These are phyloP conservation scores for Xylaria polymorpha DNA, from an alignment of 2,329 filamentous ascomycete species.

Conservation along the genomic window DNA sequence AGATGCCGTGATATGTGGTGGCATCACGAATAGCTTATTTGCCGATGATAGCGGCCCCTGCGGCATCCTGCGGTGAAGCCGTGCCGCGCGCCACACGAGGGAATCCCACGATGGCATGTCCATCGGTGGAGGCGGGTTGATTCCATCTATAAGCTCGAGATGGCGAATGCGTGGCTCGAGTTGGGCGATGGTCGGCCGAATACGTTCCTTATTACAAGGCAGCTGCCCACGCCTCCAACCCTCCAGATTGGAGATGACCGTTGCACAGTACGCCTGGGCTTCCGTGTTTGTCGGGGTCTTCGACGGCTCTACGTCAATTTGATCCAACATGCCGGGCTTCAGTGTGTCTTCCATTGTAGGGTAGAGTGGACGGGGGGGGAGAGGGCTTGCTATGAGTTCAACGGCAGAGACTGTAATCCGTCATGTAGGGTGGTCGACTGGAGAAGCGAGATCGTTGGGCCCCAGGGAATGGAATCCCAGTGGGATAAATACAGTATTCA, in stretches of 20 bases:
- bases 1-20: slow-evolving; percentile 31
- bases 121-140: slow-evolving; percentile 45
- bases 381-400: neutral
- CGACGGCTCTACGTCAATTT: slow-evolving; percentile 4
- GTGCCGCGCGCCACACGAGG: slow-evolving; percentile 43
- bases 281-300: slow-evolving; percentile 6
- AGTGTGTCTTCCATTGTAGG: slow-evolving; percentile 23
- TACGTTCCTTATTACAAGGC: slow-evolving; percentile 12
- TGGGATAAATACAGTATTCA: slow-evolving; percentile 26
- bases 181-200: slow-evolving; percentile 30
- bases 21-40: slow-evolving; percentile 14
- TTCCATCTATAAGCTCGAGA: slow-evolving; percentile 35
- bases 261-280: slow-evolving; percentile 43
- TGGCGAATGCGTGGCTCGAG: slow-evolving; percentile 42
- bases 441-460: neutral
- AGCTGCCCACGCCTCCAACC: slow-evolving; percentile 32
- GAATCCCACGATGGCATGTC: slow-evolving; percentile 43
- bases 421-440: neutral
- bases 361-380: neutral
- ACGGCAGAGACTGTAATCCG: neutral
- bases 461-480: slow-evolving; percentile 3
- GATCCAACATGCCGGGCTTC: slow-evolving; percentile 18
- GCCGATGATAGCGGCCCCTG: slow-evolving; percentile 1
- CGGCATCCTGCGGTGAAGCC: slow-evolving; percentile 37
- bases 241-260: slow-evolving; percentile 43